Conservation (phyloP, 78 protist genomes). For the Isochrysis galbana region DNA sequence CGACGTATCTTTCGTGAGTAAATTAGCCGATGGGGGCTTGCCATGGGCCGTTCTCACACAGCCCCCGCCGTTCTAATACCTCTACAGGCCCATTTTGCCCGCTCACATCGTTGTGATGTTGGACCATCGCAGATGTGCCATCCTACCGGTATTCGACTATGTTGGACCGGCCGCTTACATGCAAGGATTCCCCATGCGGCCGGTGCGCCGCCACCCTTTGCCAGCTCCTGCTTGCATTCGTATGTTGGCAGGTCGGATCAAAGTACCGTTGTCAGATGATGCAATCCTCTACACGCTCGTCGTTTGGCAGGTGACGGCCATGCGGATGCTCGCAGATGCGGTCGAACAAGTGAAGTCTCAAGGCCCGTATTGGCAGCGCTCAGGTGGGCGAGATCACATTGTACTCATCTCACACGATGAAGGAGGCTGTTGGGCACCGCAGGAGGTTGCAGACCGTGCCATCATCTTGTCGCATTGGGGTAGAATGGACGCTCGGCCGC, state of each 20-base stretch:
- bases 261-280: too few relatives aligned
- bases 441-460: not conserved
- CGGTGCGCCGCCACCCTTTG: too few relatives aligned
- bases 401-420: not conserved
- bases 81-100: too few relatives aligned
- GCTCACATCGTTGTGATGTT: too few relatives aligned
- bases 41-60: too few relatives aligned
- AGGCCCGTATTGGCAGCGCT: not conserved
- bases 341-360: not conserved
- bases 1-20: not conserved
- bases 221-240: too few relatives aligned
- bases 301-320: not conserved
- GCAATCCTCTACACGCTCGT: too few relatives aligned
- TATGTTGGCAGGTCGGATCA: too few relatives aligned
- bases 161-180: not conserved
- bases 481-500: not conserved
- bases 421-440: constrained; percentile 20
- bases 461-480: constrained; percentile 8
- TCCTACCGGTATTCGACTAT: constrained; percentile 4
- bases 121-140: too few relatives aligned
- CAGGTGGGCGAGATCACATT: not conserved
- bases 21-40: too few relatives aligned
- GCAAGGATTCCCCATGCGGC: constrained; percentile 10
- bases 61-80: too few relatives aligned
- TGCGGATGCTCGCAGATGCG: not conserved